phyloP scores from a whole-genome alignment of 2,329 filamentous ascomycete species.

The Fonsecaea erecta region DNA sequence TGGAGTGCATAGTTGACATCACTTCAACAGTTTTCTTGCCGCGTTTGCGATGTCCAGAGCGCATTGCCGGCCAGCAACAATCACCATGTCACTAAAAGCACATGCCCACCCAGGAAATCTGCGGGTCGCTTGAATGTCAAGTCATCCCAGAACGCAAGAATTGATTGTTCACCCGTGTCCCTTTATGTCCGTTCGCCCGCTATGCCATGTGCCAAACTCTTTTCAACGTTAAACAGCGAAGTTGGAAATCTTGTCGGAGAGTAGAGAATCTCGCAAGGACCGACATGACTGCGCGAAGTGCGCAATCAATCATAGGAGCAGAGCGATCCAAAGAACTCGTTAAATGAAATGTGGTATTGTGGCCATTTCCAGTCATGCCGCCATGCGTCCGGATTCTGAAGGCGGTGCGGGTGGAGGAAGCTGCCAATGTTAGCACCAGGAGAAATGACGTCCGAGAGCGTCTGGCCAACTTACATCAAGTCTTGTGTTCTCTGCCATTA shows the following conservation, averaged over 20 bases:
- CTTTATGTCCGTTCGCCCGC: conserved; percentile 32
- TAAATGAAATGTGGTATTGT: conserved; percentile 37
- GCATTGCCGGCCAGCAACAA: neutral
- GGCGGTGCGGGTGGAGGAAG: conserved; percentile 39
- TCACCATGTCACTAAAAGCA: neutral
- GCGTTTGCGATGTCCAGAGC: neutral
- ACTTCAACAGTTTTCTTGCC: conserved; percentile 6
- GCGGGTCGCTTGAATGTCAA: neutral
- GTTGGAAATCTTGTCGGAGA: conserved; percentile 27
- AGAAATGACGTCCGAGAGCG: neutral
- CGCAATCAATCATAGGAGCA: conserved; percentile 15
- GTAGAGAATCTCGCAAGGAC: conserved; percentile 31
- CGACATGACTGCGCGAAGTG: neutral
- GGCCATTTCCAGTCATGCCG: conserved; percentile 37
- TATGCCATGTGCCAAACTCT: conserved; percentile 29
- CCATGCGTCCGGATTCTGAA: conserved; percentile 36
- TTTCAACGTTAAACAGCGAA: conserved; percentile 16
- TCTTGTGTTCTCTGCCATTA: conserved; percentile 88
- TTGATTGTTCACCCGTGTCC: conserved; percentile 1
- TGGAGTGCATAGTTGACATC: conserved; percentile 1
- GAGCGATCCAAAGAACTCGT: conserved; percentile 16
- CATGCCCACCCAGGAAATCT: neutral
- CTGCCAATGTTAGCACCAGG: conserved; percentile 28
- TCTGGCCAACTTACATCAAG: conserved; percentile 66
- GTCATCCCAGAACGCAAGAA: neutral